phyloP scores from a whole-genome alignment of 2,329 filamentous ascomycete species.

The Decorospora gaudefroyi region DNA sequence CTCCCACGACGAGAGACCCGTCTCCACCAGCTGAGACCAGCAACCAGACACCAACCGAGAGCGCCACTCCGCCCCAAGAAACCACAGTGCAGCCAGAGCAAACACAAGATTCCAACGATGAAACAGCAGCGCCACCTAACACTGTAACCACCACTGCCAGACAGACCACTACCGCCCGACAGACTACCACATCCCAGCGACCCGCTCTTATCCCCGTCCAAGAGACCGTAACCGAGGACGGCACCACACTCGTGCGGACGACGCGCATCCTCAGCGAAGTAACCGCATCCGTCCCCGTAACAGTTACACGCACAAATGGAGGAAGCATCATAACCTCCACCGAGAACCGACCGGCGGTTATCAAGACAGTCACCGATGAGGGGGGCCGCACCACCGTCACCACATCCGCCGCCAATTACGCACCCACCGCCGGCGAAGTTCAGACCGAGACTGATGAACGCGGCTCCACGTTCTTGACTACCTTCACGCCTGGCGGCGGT shows the following conservation, averaged over 20 bases:
- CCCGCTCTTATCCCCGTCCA: slow-evolving; percentile 46
- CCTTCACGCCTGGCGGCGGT: slow-evolving; percentile 53
- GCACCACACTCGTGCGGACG: slow-evolving; percentile 45
- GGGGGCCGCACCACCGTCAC: slow-evolving; percentile 47
- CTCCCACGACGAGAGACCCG: slow-evolving; percentile 5
- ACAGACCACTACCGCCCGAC: slow-evolving; percentile 8
- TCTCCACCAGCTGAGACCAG: slow-evolving; percentile 11
- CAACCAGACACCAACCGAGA: slow-evolving; percentile 3
- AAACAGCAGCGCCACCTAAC: background rate
- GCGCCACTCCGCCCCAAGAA: slow-evolving; percentile 4
- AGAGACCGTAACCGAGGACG: slow-evolving; percentile 48
- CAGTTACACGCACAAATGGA: slow-evolving; percentile 49
- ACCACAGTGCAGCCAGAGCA: background rate
- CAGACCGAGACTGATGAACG: slow-evolving; percentile 50
- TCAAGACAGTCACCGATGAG: slow-evolving; percentile 47
- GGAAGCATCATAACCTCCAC: slow-evolving; percentile 47
- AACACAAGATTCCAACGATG: slow-evolving; percentile 7
- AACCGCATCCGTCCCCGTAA: slow-evolving; percentile 47
- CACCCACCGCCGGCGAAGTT: slow-evolving; percentile 47
- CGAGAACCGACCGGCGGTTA: slow-evolving; percentile 47
- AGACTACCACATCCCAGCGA: slow-evolving; percentile 18
- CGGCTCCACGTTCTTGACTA: slow-evolving; percentile 52
- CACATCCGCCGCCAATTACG: slow-evolving; percentile 40
- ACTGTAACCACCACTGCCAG: background rate
- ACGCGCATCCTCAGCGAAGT: slow-evolving; percentile 49